Base-by-base conservation (phyloP, 352 stramenopile genomes). In the Phytopythium vexans region DNA sequence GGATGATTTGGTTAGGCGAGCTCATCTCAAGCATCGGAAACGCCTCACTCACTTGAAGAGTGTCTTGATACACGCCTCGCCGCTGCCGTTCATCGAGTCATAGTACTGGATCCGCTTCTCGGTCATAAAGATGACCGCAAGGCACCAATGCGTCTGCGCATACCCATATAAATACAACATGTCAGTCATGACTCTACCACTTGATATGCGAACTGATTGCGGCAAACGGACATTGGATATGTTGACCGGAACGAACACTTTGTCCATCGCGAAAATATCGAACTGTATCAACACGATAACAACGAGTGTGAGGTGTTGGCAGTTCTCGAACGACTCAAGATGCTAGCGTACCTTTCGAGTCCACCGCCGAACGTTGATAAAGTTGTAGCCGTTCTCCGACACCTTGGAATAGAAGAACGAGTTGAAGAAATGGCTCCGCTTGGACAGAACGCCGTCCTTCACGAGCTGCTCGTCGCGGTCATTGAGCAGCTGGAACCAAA, bases 71-170 rank as follows among this genome's bases (percentile, higher is more conserved):
- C 82, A 93, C n/a, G 64, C 58, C 11, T 67, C 52, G n/a, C 85
- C 85, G 8, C 68, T 74, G 27, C 85, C 85, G 15, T 70, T 72
- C 85, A 95, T 95, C 15, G 82, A 93, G 58, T 95, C 85, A 44
- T 72, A 95, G 66, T 95, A 95, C 54, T 95, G 85, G 50, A 95
- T 95, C n/a, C 78, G 77, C 59, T 93, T 95, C 50, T 93, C 85
- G 1, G 74, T 74, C 81, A 95, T 86, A 60, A 84, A 89, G 54
- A 95, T 92, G 46, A 92, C 82, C 21, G 85, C 85, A 48, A 95
- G 72, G 48, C 82, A 93, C 85, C 85, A 95, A 49, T 95, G 85
- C 16, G 85, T 89, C 85, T 95, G 44, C 9, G 46, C 0, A 63
- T 54, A 40, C 5, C 1, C 51, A 16, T 43, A 56, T 10, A 6